Conservation (phyloP, 805 yeast species). For the Saccharomycopsis schoenii region DNA sequence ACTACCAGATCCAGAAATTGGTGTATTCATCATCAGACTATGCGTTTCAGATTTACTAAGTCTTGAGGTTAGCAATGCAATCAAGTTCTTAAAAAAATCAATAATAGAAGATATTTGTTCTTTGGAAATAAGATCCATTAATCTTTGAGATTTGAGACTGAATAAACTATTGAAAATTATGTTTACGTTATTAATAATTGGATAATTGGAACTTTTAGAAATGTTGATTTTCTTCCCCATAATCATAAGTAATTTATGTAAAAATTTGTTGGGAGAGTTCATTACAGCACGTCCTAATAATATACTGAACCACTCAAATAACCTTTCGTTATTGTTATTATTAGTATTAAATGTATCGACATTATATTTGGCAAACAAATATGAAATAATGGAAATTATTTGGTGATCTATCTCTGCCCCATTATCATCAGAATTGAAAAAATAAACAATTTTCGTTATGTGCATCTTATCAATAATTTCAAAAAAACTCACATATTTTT, state of each 20-base stretch:
- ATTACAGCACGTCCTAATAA: constrained; percentile 15
- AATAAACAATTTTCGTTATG: constrained; percentile 5
- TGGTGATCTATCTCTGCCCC: constrained; percentile 15
- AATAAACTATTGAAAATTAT: constrained; percentile 11
- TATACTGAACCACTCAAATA: constrained; percentile 28
- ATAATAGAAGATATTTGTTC: constrained; percentile 3
- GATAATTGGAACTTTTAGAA: constrained; percentile 2
- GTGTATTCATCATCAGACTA: background rate
- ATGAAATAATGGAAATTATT: constrained; percentile 8
- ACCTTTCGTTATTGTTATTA: constrained; percentile 20
- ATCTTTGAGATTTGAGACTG: constrained; percentile 3
- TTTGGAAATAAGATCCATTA: constrained; percentile 4
- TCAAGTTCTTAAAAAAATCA: constrained; percentile 14
- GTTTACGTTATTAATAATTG: constrained; percentile 8
- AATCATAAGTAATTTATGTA: constrained; percentile 5
- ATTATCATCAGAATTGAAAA: constrained; percentile 7
- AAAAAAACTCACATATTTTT: constrained; percentile 4
- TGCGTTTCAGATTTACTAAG: background rate
- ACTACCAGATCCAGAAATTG: background rate
- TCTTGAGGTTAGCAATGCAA: constrained; percentile 10
- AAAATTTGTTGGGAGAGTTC: background rate
- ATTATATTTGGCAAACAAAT: constrained; percentile 8
- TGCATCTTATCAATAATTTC: constrained; percentile 4
- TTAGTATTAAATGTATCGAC: constrained; percentile 3
- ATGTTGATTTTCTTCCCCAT: constrained; percentile 2